A percentile compares a stretch with the other conserved stretches of the same genome.
These are phyloP conservation scores for Claviceps fusiformis DNA, from an alignment of 2,329 filamentous ascomycete genomes.

Conservation along the genomic window DNA sequence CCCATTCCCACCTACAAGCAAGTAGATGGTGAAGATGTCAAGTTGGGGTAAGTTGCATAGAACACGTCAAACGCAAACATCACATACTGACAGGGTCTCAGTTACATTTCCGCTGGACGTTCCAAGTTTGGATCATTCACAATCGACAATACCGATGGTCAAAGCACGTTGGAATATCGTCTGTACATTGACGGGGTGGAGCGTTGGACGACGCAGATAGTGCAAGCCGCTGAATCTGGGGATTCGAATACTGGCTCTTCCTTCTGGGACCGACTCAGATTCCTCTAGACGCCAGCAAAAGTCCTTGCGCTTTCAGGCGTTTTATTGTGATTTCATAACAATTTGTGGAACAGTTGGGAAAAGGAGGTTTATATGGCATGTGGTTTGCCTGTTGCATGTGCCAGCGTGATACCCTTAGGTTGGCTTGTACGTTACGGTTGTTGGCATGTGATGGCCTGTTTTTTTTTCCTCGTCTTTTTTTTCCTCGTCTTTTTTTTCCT, in stretches of 20 bases:
- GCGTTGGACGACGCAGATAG: constrained; percentile 53
- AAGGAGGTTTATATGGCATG: too few species aligned
- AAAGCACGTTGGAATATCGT: constrained; percentile 63
- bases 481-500: background rate
- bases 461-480: background rate
- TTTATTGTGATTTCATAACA: background rate
- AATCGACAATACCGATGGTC: constrained; percentile 53
- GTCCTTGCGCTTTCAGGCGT: background rate
- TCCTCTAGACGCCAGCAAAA: constrained; percentile 1
- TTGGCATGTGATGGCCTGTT: background rate
- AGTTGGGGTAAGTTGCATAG: constrained; percentile 56
- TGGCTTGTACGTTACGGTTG: background rate
- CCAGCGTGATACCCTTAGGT: constrained; percentile 4
- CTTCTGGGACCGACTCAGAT: constrained; percentile 32
- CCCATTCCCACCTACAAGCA: constrained; percentile 75
- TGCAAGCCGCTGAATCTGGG: constrained; percentile 25
- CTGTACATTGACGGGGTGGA: constrained; percentile 73
- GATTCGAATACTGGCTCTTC: constrained; percentile 21
- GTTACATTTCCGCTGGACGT: constrained; percentile 70
- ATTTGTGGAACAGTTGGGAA: background rate
- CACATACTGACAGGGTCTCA: constrained; percentile 16
- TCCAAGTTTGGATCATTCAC: constrained; percentile 69
- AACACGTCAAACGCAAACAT: background rate
- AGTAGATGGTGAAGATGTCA: constrained; percentile 66
- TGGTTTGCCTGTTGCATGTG: background rate